Evolutionary conservation across 2,329 filamentous ascomycete genomes (phyloP), one percentile per base, ranked within the genome.

Genomic region (Massarina eburnea): DNA sequence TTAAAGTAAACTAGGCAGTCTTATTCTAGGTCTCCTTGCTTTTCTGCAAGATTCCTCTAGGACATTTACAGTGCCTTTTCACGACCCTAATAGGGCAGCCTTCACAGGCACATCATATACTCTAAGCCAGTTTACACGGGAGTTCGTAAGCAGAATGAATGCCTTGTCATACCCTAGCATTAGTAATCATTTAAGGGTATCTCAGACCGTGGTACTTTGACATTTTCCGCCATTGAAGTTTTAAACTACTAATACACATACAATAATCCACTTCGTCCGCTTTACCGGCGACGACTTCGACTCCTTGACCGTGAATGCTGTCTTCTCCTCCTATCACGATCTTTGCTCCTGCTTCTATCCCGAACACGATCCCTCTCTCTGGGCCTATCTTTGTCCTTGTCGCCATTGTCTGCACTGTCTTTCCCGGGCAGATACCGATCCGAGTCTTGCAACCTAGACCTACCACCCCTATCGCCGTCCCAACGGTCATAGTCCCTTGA

Each of bases 401-500:
- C 59, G 12, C 48, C 39, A 8, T 30, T 26, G 4, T 40, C 21
- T 19, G 19, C 18, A 40, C 19, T 17, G 22, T 41, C 46, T 47
- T 35, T 50, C 18, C 52, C 54, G 22, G 63, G 63, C 10, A 64
- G 55, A 34, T 68, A 70, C 19, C 66, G 59, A 48, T 69, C 66
- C 1, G 57, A 61, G 36, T 66, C 63, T 36, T 60, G 49, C 17
- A 62, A 53, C 7, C 63, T 49, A 18, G 47, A 65, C 4, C 51
- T 55, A 19, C 55, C 55, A 35, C 43, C 48, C 24, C 53, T 49
- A 14, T 59, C 57, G 7, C 54, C 57, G 15, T 66, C 62, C 59
- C 62, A 65, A 4, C 66, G 63, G 17, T 71, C 72, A 14, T 73
- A 67, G 17, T 76, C 73, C 2, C 73, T 64, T 14, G 73, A 71